Base-by-base conservation (phyloP, 257 asterid genomes). In the Nicotiana tomentosiformis region DNA sequence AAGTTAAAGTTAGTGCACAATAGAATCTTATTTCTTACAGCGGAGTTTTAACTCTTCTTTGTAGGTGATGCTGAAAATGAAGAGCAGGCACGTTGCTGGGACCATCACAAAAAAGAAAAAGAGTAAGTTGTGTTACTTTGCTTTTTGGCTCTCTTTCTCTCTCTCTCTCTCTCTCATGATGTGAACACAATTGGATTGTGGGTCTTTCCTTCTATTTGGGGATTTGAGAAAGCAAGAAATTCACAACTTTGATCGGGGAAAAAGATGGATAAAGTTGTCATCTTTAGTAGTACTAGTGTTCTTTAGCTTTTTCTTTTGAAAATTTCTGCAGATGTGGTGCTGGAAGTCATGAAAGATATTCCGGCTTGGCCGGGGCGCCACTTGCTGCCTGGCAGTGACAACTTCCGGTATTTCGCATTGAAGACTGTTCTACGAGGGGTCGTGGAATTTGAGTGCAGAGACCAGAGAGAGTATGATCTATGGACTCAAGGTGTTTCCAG, bases 351-450 rank as follows among this genome's bases (percentile, higher is more conserved):
- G 76, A 96, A 89, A 86, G 96, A 96, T 85, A 85, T 91, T 79
- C 97, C 95, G 7, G 97, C 98, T 0, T 96, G 99, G 99, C 91
- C 99, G 0, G 99, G 99, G 57, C 95, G 99, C 78, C 99, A 96
- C 89, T 82, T 96, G 51, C 96, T 96, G 0, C 97, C 95, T 35
- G 98, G 98, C 10, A 97, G 99, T 1, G 96, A 89, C 81, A 65
- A 95, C 70, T 89, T 93, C 74, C 82, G 94, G 69, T 96, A 96
- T 86, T 96, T 96, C 0, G 99, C 93, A 0, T 78, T 96, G 86
- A 93, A 90, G 90, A 96, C 99, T 0, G 83, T 96, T 29, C 51
- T 86, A 2, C 88, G 98, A 3, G 98, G 99, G 43, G 91, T 93
- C 0, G 95, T 96, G 0, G 99, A 96, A 76, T 96, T 96, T 16